These are phyloP conservation scores for Beta lomatogona DNA, from an alignment of 179 eudicot species.

Conservation along the genomic window DNA sequence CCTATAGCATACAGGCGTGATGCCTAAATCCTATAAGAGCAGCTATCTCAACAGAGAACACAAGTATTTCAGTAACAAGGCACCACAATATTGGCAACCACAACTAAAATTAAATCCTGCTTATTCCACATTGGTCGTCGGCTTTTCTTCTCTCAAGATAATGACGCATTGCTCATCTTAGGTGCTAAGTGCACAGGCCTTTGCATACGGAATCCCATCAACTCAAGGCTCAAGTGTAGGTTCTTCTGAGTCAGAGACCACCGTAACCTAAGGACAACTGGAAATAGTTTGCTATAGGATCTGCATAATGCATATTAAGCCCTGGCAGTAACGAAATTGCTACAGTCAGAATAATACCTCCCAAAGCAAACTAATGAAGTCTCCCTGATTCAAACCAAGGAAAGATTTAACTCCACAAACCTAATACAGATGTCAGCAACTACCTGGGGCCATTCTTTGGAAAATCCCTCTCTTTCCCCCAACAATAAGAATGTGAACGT, in stretches of 20 bases:
- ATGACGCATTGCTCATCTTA: conserved; percentile 39
- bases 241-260: conserved; percentile 39
- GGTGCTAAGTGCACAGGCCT: conserved; percentile 39
- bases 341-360: conserved; percentile 46
- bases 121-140: conserved; percentile 31
- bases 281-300: conserved; percentile 39
- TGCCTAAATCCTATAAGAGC: conserved; percentile 21
- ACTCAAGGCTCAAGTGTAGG: conserved; percentile 43
- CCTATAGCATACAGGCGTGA: conserved; percentile 10
- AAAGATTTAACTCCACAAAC: conserved; percentile 42
- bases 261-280: conserved; percentile 46
- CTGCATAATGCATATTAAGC: conserved; percentile 39
- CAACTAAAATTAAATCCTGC: conserved; percentile 31
- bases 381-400: conserved; percentile 43
- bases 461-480: conserved; percentile 44
- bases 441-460: conserved; percentile 38
- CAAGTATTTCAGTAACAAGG: conserved; percentile 15
- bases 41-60: conserved; percentile 15
- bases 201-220: conserved; percentile 39
- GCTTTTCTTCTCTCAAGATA: conserved; percentile 39
- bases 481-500: conserved; percentile 33
- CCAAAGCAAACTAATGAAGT: conserved; percentile 41
- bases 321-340: conserved; percentile 52
- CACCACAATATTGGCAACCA: conserved; percentile 23
- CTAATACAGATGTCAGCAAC: conserved; percentile 41